Base-by-base conservation (phyloP, 2,329 filamentous ascomycete genomes). In the Onygena corvina region DNA sequence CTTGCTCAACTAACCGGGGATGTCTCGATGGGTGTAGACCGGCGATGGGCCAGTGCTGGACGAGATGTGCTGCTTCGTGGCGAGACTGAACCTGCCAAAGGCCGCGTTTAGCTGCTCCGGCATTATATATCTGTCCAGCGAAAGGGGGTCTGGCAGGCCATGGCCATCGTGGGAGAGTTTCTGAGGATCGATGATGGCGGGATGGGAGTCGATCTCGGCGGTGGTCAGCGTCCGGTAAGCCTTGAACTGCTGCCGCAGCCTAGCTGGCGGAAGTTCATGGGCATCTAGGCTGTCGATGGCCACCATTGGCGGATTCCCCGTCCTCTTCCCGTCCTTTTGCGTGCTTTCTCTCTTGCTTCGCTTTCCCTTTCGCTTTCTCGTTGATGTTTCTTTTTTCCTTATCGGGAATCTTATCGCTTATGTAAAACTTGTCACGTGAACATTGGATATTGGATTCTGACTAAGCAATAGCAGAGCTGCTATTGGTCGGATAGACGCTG, bases 161-260 rank as follows among this genome's bases (percentile, higher is more conserved):
- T 56, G n/a, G n/a, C n/a, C 45, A 46, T 62, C 55, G 4, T 58
- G 47, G 61, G 65, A 65, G 61, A 67, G 64, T 53, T 60, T 63
- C 59, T 60, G 62, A 25, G 76, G 57, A 51, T 85, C 76, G 48
- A 79, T 72, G 54, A 85, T 75, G 12, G 75, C 71, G 16, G 74
- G 67, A 55, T 80, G 75, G 7, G 68, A 57, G 4, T 71, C 58
- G n/a, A 84, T 64, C 1, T 71, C 70, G 5, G 66, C 58, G 2
- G 73, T 65, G 0, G 80, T 75, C 31, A 78, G 72, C 54, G 76
- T 82, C 20, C 83, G 79, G 57, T 83, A 86, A 35, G 69, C 69
- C 64, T 94, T 94, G 77, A 87, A 95, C 48, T 80, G 69, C 40
- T 75, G 69, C 53, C 81, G 80, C 56, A 95, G 72, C 46, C 72